Evolutionary conservation across 306 rosid species (phyloP).

Genomic region (Cucumis cinereus): DNA sequence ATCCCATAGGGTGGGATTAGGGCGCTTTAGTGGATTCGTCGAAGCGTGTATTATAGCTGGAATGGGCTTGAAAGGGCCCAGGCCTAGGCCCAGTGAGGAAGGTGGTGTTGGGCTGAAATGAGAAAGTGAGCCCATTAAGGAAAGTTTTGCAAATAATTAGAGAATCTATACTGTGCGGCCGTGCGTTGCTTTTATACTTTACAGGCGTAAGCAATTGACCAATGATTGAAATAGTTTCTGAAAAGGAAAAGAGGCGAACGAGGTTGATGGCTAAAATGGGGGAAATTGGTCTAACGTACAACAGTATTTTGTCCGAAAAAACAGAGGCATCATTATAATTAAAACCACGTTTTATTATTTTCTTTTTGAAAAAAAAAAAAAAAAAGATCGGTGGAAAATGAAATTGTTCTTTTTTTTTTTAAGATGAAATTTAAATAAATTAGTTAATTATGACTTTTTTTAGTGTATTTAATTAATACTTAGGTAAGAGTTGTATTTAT

Average conservation of each 20-base stretch:
- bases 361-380: neutral
- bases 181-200: slow-evolving; percentile 4
- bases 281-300: neutral
- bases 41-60: too few relatives aligned
- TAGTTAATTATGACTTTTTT: neutral
- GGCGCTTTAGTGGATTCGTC: too few relatives aligned
- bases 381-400: neutral
- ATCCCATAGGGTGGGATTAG: too few relatives aligned
- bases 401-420: neutral
- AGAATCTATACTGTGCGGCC: slow-evolving; percentile 6
- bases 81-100: neutral
- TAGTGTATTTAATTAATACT: too few relatives aligned
- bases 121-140: neutral
- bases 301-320: neutral
- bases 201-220: slow-evolving; percentile 4
- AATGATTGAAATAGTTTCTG: neutral
- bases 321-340: slow-evolving; percentile 2
- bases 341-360: neutral
- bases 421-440: neutral
- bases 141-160: neutral
- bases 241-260: neutral
- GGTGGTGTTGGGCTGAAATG: neutral
- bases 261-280: slow-evolving; percentile 7
- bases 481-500: neutral
- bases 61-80: too few relatives aligned